Percentiles rank a stretch among this genome's conserved stretches.
Evolutionary conservation across 2,329 filamentous ascomycete species (phyloP).

Genomic region (Colletotrichum ledebouriae): DNA sequence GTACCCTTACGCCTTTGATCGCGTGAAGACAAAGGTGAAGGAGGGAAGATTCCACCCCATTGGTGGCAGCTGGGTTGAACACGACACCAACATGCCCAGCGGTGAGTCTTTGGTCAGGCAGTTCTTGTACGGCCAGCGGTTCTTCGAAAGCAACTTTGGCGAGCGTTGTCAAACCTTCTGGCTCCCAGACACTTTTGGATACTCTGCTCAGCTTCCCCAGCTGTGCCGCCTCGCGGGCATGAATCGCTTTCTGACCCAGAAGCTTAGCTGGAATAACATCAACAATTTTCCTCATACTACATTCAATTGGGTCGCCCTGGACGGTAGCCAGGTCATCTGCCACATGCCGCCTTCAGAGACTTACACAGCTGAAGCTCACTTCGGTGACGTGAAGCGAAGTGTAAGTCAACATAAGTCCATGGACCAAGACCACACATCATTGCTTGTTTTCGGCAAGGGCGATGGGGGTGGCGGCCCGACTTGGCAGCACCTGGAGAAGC

Average conservation of each 20-base stretch:
- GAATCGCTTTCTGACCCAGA: conserved; percentile 97
- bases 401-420: conserved; percentile 94
- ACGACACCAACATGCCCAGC: conserved; percentile 97
- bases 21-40: conserved; percentile 91
- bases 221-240: conserved; percentile 95
- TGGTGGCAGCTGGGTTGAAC: conserved; percentile 98
- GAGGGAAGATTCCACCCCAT: conserved; percentile 94
- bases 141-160: conserved; percentile 94
- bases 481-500: conserved; percentile 93
- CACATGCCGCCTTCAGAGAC: conserved; percentile 98
- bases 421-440: conserved; percentile 90
- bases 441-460: conserved; percentile 96
- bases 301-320: conserved; percentile 97
- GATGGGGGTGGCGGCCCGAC: conserved; percentile 97
- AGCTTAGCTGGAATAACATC: conserved; percentile 99
- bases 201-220: conserved; percentile 94
- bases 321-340: conserved; percentile 96
- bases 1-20: conserved; percentile 90
- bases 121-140: conserved; percentile 94
- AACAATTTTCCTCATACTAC: conserved; percentile 99
- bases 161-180: conserved; percentile 92
- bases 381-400: conserved; percentile 92
- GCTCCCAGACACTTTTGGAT: conserved; percentile 98
- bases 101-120: conserved; percentile 95
- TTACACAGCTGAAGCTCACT: conserved; percentile 94